phyloP scores from a whole-genome alignment of 805 yeast species.

The Monosporozyma siamensis region DNA sequence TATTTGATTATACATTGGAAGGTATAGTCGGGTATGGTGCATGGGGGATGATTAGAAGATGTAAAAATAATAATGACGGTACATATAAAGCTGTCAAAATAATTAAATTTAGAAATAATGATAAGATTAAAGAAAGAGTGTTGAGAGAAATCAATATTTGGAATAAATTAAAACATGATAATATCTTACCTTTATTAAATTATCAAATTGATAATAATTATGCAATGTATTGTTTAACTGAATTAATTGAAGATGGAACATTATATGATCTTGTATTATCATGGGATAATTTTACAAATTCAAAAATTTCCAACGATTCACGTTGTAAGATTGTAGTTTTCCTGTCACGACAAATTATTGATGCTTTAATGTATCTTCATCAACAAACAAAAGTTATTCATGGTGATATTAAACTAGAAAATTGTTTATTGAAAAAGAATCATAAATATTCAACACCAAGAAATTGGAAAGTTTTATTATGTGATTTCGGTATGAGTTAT shows the following conservation, averaged over 20 bases:
- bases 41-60: constrained; percentile 79
- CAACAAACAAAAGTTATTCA: constrained; percentile 47
- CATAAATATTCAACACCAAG: constrained; percentile 1
- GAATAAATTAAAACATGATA: constrained; percentile 52
- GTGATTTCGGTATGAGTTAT: constrained; percentile 85
- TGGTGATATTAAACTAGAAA: constrained; percentile 78
- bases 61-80: constrained; percentile 31
- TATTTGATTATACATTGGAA: constrained; percentile 57
- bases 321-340: constrained; percentile 31
- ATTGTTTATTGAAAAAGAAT: constrained; percentile 50
- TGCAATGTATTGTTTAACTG: constrained; percentile 65
- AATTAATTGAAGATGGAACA: constrained; percentile 65
- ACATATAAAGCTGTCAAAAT: constrained; percentile 53
- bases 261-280: constrained; percentile 62
- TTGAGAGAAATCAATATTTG: constrained; percentile 68
- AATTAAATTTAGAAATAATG: constrained; percentile 42
- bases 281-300: constrained; percentile 45
- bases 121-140: constrained; percentile 47
- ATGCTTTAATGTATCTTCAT: constrained; percentile 57
- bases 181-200: constrained; percentile 53
- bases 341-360: constrained; percentile 44
- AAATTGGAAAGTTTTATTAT: constrained; percentile 40
- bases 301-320: constrained; percentile 24
- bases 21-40: constrained; percentile 81
- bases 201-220: constrained; percentile 48